A percentile compares a stretch with the other conserved stretches of the same genome.
Conservation (phyloP, 2,329 filamentous ascomycete genomes). For the Didymella pomorum region DNA sequence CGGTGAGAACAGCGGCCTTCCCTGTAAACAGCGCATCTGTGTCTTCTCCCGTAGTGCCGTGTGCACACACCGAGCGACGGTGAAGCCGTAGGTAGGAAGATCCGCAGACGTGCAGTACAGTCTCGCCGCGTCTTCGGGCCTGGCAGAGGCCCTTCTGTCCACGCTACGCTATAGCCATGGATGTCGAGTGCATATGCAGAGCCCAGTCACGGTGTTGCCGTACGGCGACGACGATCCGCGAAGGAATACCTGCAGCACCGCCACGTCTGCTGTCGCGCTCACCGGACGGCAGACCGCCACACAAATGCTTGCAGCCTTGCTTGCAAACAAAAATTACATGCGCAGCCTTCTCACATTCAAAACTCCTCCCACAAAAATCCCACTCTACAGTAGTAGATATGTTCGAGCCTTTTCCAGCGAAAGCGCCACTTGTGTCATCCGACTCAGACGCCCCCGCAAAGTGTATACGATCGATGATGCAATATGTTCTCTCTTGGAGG, state of each 20-base stretch:
- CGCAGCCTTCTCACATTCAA: background rate
- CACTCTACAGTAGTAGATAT: conserved; percentile 39
- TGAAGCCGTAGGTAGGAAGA: background rate
- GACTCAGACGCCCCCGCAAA: conserved; percentile 46
- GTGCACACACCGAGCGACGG: background rate
- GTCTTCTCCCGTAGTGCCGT: background rate
- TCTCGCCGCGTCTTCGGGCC: background rate
- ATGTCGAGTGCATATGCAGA: background rate
- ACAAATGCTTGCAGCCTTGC: no score
- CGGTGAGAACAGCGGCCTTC: background rate
- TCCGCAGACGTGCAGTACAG: background rate
- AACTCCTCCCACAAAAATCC: no score
- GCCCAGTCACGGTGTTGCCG: background rate
- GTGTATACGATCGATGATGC: conserved; percentile 63
- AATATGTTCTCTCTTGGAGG: conserved; percentile 79
- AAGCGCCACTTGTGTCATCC: conserved; percentile 42
- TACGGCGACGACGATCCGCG: background rate
- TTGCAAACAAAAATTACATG: no score
- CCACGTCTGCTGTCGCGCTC: background rate
- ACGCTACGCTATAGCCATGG: no score
- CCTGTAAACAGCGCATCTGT: background rate
- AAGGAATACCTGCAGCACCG: background rate
- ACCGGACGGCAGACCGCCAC: background rate
- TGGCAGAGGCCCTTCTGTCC: background rate
- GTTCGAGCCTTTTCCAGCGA: conserved; percentile 63